Evolutionary conservation across 2,329 filamentous ascomycete species (phyloP).

Genomic region (Alternaria consortialis): DNA sequence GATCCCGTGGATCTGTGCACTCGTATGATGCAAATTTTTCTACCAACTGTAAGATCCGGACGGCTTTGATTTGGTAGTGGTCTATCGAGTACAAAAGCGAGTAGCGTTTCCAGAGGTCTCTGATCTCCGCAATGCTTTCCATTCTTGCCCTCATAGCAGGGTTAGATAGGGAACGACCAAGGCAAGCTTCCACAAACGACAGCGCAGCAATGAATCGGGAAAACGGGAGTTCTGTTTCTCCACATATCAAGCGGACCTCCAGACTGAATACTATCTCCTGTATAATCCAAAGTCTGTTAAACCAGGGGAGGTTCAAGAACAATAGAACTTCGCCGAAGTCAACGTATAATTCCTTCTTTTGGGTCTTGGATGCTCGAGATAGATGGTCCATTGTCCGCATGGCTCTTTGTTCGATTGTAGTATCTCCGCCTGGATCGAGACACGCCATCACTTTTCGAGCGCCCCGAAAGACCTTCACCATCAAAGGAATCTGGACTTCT

Average conservation of each 20-base stretch:
- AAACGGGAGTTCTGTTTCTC: not conserved
- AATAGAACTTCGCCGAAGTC: not conserved
- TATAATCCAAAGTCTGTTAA: not conserved
- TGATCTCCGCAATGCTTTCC: not conserved
- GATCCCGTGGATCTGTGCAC: not conserved
- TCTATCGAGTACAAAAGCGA: not conserved
- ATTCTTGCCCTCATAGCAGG: not conserved
- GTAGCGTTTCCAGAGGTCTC: not conserved
- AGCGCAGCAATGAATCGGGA: not conserved
- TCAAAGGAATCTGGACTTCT: constrained; percentile 23
- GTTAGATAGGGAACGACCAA: too few species aligned
- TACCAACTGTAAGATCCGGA: not conserved
- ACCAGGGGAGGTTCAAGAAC: not conserved
- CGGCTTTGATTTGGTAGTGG: too few species aligned
- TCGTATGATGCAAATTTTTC: not conserved
- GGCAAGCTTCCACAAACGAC: not conserved
- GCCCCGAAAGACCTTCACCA: not conserved
- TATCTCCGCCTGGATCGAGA: not conserved
- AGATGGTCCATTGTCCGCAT: not conserved
- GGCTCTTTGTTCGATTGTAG: not conserved
- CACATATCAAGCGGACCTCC: not conserved
- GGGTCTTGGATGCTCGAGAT: not conserved
- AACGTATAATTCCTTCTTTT: fast-evolving
- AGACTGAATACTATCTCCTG: not conserved
- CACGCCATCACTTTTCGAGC: not conserved